Evolutionary conservation across 2,329 filamentous ascomycete genomes (phyloP), one percentile per base, ranked within the genome.

Genomic region (Hypoxylon sp.): DNA sequence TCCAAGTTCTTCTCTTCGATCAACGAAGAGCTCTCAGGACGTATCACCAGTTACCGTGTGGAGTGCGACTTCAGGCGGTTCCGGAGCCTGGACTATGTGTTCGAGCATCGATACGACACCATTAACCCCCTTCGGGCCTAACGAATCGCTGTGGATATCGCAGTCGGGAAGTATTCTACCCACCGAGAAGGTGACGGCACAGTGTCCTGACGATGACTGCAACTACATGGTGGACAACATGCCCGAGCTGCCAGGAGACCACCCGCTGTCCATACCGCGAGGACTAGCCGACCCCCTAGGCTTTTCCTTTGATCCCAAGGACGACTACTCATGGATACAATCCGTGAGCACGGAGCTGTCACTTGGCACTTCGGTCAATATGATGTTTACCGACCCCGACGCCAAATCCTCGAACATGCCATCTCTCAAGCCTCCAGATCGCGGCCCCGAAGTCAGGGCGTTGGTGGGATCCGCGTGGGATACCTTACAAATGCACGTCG

Each of bases 41-140:
- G 74, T 83, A 48, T 83, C 81, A 5, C 79, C 81, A 8, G 69
- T 78, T 31, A 83, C 81, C 7, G 74, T 74, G 24, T 81, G 74
- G 71, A 78, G 76, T 29, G 33, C 68, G 21, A 63, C 42, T 46
- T 69, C 68, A 3, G 63, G 59, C 24, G 59, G 48, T 18, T 70
- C 70, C 45, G 69, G 68, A 4, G 65, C 68, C 10, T 81, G 79
- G 73, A 76, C 77, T 9, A 73, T 74, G 62, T 70, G 66, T 13
- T 74, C 76, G 8, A 75, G 71, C 2, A 69, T 77, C 27, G 75
- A 80, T 49, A 80, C 79, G 1, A 71, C 70, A 50, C 79, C 81
- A 1, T 72, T 76, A 26, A 79, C 78, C 33, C 69, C 76, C 23
- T 61, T 72, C 24, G 75, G 72, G 48, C 69, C 74, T 7, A 69